These are phyloP conservation scores for Macrocybe sp. DNA, from an alignment of 1,284 basidiomycete genomes.

Conservation along the genomic window DNA sequence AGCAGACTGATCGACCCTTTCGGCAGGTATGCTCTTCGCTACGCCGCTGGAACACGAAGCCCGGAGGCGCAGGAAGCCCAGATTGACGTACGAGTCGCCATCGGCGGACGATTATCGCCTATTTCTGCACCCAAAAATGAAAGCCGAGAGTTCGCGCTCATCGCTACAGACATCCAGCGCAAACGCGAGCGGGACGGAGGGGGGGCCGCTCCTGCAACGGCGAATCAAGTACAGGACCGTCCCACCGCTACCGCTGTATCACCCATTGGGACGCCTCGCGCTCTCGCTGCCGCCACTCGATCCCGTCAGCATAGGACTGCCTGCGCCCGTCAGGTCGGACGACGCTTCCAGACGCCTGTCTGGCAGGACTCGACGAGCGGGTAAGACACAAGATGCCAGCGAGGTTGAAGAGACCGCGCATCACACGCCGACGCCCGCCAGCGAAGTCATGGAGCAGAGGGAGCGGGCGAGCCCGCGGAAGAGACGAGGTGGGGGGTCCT, in stretches of 20 bases:
- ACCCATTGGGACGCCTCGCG: conserved; percentile 60
- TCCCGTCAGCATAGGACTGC: conserved; percentile 49
- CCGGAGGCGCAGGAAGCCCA: conserved; percentile 39
- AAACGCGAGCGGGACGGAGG: too few relatives aligned
- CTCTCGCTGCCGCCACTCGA: conserved; percentile 64
- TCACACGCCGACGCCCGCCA: conserved; percentile 15
- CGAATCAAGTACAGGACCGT: conserved; percentile 6
- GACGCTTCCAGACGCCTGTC: conserved; percentile 36
- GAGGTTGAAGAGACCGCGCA: conserved; percentile 27
- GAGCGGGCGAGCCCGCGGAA: conserved; percentile 38
- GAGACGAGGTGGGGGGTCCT: conserved; percentile 33
- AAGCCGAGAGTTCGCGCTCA: too few relatives aligned
- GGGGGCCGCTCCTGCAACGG: too few relatives aligned
- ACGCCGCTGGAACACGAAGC: background rate
- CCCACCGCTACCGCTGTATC: conserved; percentile 64
- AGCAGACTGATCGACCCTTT: too few relatives aligned
- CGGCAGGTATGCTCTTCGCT: too few relatives aligned
- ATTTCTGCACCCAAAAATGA: too few relatives aligned
- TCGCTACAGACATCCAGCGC: too few relatives aligned
- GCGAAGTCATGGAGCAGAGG: conserved; percentile 23
- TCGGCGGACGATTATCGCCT: conserved; percentile 21
- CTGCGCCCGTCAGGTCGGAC: conserved; percentile 28
- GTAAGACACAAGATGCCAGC: conserved; percentile 45
- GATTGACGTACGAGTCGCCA: conserved; percentile 48
- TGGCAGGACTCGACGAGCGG: conserved; percentile 43